Base-by-base conservation (phyloP, 352 stramenopile species). In the Phytopythium oedochilum region DNA sequence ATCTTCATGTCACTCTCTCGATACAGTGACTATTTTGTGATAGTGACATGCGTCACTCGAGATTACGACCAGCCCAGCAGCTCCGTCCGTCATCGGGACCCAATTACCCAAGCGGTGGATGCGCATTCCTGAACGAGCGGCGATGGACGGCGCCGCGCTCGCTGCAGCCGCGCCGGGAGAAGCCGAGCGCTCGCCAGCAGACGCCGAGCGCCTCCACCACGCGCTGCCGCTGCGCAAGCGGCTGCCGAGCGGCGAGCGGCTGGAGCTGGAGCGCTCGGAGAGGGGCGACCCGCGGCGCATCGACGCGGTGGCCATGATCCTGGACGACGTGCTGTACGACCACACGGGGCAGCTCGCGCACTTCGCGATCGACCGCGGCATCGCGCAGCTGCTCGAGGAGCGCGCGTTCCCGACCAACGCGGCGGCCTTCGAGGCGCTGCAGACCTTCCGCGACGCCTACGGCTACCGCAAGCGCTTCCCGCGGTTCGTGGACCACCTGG, bases 261-360 rank as follows among this genome's bases (percentile, higher is more conserved):
- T 55, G 29, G 14, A 23, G 34, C 23, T 35, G 32, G 48, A 32
- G 48, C 32, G 34, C 34, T 22, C 11, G n/a, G 48, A 45, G 32
- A 63, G 70, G 22, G n/a, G n/a, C n/a, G 63, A 73, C 59, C 68
- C 68, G 43, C 71, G 81, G n/a, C 81, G 81, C 43, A 73, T 94
- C 32, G 74, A 88, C 36, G 84, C 84, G 1, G 66, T 94, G 18
- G 78, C 88, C 36, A 89, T 94, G 71, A 92, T 89, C 62, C 71
- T 94, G 23, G 84, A 94, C 52, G 84, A 94, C 64, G 84, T 94
- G 35, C 65, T 94, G 35, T 94, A 90, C 62, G 82, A 92, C 59
- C 84, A 94, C 63, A 89, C 84, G 46, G 75, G 73, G 14, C 82
- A 88, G 55, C 73, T 94, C 32, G 86, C 78, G 39, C 79, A 89